A percentile compares a stretch with the other conserved stretches of the same genome.
These are phyloP conservation scores for Turritis glabra DNA, from an alignment of 345 rosid genomes.

Conservation along the genomic window DNA sequence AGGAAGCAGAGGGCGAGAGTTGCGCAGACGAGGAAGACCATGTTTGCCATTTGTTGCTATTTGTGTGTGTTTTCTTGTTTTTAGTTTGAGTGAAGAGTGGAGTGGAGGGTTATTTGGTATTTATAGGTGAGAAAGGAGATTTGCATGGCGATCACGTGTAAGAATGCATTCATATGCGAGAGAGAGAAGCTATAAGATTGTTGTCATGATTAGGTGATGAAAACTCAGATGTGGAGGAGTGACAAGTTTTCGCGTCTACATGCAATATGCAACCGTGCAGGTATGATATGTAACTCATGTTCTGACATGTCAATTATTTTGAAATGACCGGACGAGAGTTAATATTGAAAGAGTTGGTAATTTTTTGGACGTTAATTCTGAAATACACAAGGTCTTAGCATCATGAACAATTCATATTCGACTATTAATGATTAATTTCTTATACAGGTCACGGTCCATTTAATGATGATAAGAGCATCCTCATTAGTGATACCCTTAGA, in stretches of 20 bases:
- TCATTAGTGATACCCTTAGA: too few relatives aligned
- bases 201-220: conserved; percentile 28
- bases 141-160: conserved; percentile 27
- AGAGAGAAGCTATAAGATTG: not conserved
- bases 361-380: not conserved
- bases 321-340: not conserved
- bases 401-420: not conserved
- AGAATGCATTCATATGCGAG: not conserved
- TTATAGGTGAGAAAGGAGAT: not conserved
- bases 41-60: conserved; percentile 17
- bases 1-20: conserved; percentile 26
- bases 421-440: not conserved
- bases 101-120: not conserved
- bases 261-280: conserved; percentile 2
- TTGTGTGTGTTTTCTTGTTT: not conserved
- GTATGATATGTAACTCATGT: conserved; percentile 15
- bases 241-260: conserved; percentile 35
- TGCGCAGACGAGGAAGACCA: conserved; percentile 7
- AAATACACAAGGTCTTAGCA: not conserved
- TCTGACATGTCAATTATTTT: conserved; percentile 4
- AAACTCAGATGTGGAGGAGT: conserved; percentile 17
- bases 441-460: not conserved
- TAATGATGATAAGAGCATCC: too few relatives aligned
- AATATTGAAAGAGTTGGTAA: not conserved
- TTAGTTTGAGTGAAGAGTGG: not conserved